Evolutionary conservation across 805 yeast species (phyloP).

Genomic region (Sporopachydermia quercuum): DNA sequence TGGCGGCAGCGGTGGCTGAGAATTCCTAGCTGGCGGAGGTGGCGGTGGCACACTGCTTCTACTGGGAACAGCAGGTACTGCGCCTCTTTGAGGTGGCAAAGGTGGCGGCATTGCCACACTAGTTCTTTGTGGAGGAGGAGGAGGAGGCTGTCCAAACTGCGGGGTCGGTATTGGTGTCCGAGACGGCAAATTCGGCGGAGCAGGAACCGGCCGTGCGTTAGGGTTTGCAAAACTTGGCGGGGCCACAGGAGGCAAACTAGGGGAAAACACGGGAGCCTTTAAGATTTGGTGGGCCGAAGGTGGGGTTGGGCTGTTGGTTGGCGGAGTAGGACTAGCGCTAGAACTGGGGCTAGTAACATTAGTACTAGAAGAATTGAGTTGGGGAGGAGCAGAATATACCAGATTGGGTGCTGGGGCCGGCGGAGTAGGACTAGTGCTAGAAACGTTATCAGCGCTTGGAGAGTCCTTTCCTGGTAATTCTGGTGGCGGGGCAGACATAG

Average conservation of each 20-base stretch:
- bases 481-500: constrained; percentile 8
- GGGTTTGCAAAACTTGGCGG: constrained; percentile 11
- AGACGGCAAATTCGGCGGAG: constrained; percentile 13
- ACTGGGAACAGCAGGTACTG: no score
- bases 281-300: constrained; percentile 6
- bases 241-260: constrained; percentile 11
- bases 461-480: constrained; percentile 8
- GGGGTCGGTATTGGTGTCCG: constrained; percentile 12
- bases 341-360: constrained; percentile 9
- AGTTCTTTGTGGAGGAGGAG: constrained; percentile 12
- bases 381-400: constrained; percentile 11
- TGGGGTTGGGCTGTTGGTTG: constrained; percentile 6
- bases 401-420: constrained; percentile 9
- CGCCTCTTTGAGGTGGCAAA: constrained; percentile 14
- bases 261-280: constrained; percentile 11
- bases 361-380: constrained; percentile 6
- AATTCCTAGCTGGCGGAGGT: constrained; percentile 12
- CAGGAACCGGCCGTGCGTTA: constrained; percentile 13
- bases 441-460: no score
- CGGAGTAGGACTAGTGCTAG: no score
- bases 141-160: constrained; percentile 18
- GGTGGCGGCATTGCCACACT: constrained; percentile 8
- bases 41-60: no score
- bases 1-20: constrained; percentile 12
- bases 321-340: constrained; percentile 5